These are phyloP conservation scores for Macroventuria anomochaeta DNA, from an alignment of 2,329 filamentous ascomycete genomes.

Conservation along the genomic window DNA sequence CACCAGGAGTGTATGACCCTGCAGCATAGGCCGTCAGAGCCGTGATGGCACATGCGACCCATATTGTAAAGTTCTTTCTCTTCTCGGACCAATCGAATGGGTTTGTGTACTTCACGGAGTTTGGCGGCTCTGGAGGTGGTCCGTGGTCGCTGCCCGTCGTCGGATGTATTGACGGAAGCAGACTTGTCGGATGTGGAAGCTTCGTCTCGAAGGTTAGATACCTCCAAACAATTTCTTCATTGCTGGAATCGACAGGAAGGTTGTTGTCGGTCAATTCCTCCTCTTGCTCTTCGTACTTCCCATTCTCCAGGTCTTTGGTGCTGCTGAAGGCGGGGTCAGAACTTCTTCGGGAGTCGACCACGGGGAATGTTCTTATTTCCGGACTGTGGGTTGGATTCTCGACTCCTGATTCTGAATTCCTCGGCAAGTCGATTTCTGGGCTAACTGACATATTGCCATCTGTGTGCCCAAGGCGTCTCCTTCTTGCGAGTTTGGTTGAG, in stretches of 20 bases:
- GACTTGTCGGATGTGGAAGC: slow-evolving; percentile 56
- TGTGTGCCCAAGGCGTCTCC: not conserved
- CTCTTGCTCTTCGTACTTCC: slow-evolving; percentile 25
- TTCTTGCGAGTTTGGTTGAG: not conserved
- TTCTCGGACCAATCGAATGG: slow-evolving; percentile 75
- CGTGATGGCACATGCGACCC: slow-evolving; percentile 77
- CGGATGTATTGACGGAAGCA: slow-evolving; percentile 9
- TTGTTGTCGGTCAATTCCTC: slow-evolving; percentile 11
- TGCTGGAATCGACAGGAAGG: not conserved
- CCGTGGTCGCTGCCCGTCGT: slow-evolving; percentile 39
- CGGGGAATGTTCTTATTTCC: slow-evolving; percentile 41
- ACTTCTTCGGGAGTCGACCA: slow-evolving; percentile 13
- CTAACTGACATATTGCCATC: slow-evolving; percentile 42
- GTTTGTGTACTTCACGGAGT: slow-evolving; percentile 70
- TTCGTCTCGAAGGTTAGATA: slow-evolving; percentile 69
- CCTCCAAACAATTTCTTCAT: slow-evolving; percentile 58
- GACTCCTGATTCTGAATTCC: slow-evolving; percentile 23
- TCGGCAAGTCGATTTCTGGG: slow-evolving; percentile 46
- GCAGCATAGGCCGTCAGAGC: slow-evolving; percentile 80
- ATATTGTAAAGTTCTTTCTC: slow-evolving; percentile 74
- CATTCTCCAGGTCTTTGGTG: slow-evolving; percentile 22
- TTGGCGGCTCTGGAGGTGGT: slow-evolving; percentile 64
- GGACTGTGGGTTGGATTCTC: slow-evolving; percentile 19
- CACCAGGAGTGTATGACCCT: slow-evolving; percentile 77
- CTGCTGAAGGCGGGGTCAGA: slow-evolving; percentile 20